Percentiles rank a stretch among this genome's conserved stretches.
Conservation (phyloP, 78 protist species). For the Monocercomonoides exilis region DNA sequence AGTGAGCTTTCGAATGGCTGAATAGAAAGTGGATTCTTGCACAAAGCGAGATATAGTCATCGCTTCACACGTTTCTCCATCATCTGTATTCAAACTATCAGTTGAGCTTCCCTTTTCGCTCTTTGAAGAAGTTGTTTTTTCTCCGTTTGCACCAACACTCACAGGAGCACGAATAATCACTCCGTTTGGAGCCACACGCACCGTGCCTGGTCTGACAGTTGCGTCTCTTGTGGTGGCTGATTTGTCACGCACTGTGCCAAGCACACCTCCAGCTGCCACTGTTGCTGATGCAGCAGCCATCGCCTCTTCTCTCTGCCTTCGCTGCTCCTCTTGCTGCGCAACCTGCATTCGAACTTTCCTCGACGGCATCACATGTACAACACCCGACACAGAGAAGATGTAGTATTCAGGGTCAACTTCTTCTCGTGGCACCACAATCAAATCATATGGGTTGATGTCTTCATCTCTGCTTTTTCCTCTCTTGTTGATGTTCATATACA, state of each 20-base stretch:
- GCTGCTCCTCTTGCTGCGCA: not conserved
- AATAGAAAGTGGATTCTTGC: constrained; percentile 34
- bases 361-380: constrained; percentile 44
- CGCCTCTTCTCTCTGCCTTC: not conserved
- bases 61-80: constrained; percentile 12
- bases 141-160: too few relatives aligned
- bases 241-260: not conserved
- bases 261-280: not conserved
- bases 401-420: constrained; percentile 41
- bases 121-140: too few relatives aligned
- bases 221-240: not conserved
- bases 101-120: too few relatives aligned
- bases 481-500: not conserved
- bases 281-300: not conserved
- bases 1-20: constrained; percentile 29
- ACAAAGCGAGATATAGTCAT: constrained; percentile 33
- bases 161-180: not conserved
- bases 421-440: constrained; percentile 30
- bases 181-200: not conserved
- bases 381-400: constrained; percentile 47
- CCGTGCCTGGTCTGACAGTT: not conserved
- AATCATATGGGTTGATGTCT: constrained; percentile 47
- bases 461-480: too few relatives aligned
- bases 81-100: too few relatives aligned
- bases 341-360: not conserved